Evolutionary conservation across 192 early-diverging fungal species (phyloP).

Genomic region (Umbelopsis vinacea): DNA sequence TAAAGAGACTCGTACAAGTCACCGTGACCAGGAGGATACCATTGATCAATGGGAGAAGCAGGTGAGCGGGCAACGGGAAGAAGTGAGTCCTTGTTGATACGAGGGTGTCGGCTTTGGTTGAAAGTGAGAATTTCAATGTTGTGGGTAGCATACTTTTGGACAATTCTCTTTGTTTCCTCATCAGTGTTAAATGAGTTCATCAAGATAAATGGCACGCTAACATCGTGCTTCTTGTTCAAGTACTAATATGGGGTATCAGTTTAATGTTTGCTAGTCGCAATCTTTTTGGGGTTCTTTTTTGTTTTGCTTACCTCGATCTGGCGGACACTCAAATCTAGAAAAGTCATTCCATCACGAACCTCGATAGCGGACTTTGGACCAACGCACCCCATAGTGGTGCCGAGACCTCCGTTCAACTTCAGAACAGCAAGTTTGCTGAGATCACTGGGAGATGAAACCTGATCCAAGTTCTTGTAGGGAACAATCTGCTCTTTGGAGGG

Average conservation of each 20-base stretch:
- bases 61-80: conserved; percentile 81
- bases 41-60: conserved; percentile 67
- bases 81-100: conserved; percentile 91
- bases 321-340: conserved; percentile 96
- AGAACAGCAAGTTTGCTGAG: conserved; percentile 94
- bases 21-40: conserved; percentile 99
- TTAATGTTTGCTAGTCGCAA: background rate
- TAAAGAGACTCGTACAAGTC: conserved; percentile 95
- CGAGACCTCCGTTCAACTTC: conserved; percentile 99
- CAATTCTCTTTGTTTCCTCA: conserved; percentile 94
- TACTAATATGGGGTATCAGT: conserved; percentile 56
- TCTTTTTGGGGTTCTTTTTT: background rate
- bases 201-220: conserved; percentile 94
- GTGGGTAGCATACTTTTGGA: conserved; percentile 96
- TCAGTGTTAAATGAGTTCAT: conserved; percentile 99
- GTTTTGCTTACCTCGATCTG: conserved; percentile 84
- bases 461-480: conserved; percentile 74
- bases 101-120: conserved; percentile 95
- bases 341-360: conserved; percentile 98
- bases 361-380: conserved; percentile 99
- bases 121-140: conserved; percentile 94
- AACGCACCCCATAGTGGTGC: conserved; percentile 99
- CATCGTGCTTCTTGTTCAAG: conserved; percentile 86
- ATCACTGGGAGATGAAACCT: conserved; percentile 54
- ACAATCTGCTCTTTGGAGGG: conserved; percentile 89